phyloP scores from a whole-genome alignment of 2,329 filamentous ascomycete species.

The Pseudocercospora ulei region DNA sequence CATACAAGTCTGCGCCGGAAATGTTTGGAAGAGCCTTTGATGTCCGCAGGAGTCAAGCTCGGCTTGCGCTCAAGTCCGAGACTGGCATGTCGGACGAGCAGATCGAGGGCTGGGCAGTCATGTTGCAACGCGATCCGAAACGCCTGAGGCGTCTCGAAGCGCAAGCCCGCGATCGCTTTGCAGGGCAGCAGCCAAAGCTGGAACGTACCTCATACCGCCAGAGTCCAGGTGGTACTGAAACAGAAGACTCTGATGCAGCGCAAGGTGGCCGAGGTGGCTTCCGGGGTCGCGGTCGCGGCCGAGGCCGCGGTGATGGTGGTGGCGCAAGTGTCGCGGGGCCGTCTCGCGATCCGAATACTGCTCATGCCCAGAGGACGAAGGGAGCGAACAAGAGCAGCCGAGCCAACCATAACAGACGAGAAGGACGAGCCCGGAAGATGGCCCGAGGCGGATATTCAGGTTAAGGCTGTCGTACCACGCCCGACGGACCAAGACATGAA shows the following conservation, averaged over 20 bases:
- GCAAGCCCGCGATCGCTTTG: conserved; percentile 53
- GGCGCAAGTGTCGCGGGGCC: conserved; percentile 53
- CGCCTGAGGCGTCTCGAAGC: conserved; percentile 60
- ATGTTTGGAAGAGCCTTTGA: conserved; percentile 62
- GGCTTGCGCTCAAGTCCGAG: conserved; percentile 58
- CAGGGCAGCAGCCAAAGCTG: conserved; percentile 56
- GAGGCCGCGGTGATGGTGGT: conserved; percentile 35
- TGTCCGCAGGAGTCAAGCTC: conserved; percentile 55
- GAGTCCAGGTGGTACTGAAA: conserved; percentile 47
- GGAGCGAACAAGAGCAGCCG: conserved; percentile 69
- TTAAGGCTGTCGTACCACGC: background rate
- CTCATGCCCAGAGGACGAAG: conserved; percentile 62
- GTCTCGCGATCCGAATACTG: conserved; percentile 59
- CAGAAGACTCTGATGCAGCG: conserved; percentile 48
- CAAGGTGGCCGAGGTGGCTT: conserved; percentile 37
- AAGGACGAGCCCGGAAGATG: conserved; percentile 56
- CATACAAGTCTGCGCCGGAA: conserved; percentile 55
- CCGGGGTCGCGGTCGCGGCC: conserved; percentile 44
- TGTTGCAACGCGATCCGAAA: conserved; percentile 65
- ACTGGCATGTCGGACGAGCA: conserved; percentile 88
- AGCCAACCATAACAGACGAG: conserved; percentile 78
- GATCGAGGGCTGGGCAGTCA: conserved; percentile 87
- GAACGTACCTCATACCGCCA: conserved; percentile 55
- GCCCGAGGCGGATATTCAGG: conserved; percentile 47
- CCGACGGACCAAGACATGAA: too few relatives aligned